phyloP scores from a whole-genome alignment of 306 rosid genomes.

The Bauhinia variegata region DNA sequence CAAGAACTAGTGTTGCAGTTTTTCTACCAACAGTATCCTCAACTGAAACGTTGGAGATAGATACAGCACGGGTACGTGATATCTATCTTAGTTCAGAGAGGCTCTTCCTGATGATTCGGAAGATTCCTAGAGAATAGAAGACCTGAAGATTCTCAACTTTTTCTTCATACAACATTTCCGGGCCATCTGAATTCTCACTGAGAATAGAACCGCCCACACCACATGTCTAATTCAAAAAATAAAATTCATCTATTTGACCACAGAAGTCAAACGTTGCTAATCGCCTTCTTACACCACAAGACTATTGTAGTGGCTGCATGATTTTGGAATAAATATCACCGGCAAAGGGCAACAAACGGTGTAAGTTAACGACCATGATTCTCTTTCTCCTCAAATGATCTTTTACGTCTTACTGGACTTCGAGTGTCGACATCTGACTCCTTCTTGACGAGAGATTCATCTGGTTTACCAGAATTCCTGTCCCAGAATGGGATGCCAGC shows the following conservation, averaged over 20 bases:
- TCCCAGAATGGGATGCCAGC: conserved; percentile 59
- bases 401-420: conserved; percentile 49
- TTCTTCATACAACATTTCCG: neutral
- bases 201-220: neutral
- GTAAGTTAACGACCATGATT: conserved; percentile 56
- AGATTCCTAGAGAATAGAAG: neutral
- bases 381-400: conserved; percentile 75
- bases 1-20: too few relatives aligned
- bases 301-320: conserved; percentile 31
- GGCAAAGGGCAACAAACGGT: too few relatives aligned
- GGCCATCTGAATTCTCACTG: conserved; percentile 1
- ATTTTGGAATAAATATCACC: conserved; percentile 3
- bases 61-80: neutral
- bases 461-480: conserved; percentile 61
- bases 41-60: neutral
- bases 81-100: neutral
- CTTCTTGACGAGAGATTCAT: conserved; percentile 52
- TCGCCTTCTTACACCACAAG: conserved; percentile 30
- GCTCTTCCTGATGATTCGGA: neutral
- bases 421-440: conserved; percentile 53
- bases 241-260: neutral
- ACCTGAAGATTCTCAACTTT: neutral
- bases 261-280: too few relatives aligned
- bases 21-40: too few relatives aligned
- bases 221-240: neutral